Conservation (phyloP, 1,284 basidiomycete species). For the Porphyrellus sp. region DNA sequence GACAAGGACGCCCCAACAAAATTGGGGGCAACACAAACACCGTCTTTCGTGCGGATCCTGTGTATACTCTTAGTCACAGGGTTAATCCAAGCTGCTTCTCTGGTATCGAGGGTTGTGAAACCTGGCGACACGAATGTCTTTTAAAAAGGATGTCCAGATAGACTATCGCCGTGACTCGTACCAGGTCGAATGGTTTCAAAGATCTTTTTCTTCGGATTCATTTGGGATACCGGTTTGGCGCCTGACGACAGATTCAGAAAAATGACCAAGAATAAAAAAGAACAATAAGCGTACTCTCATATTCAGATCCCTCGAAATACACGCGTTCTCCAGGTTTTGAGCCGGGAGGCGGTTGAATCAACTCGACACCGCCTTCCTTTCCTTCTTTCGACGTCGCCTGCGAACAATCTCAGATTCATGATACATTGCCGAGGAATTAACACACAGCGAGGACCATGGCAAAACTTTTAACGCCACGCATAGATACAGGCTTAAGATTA, state of each 20-base stretch:
- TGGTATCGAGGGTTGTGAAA: slow-evolving; percentile 83
- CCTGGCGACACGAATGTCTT: slow-evolving; percentile 39
- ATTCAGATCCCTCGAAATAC: slow-evolving; percentile 88
- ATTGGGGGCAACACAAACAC: slow-evolving; percentile 77
- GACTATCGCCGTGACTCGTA: slow-evolving; percentile 26
- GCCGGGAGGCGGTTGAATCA: slow-evolving; percentile 83
- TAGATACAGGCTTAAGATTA: slow-evolving; percentile 92
- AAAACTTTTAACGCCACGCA: slow-evolving; percentile 95
- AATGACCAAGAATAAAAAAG: neutral
- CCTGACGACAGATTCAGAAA: slow-evolving; percentile 40
- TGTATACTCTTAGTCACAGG: slow-evolving; percentile 79
- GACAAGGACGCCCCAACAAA: slow-evolving; percentile 86
- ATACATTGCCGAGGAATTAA: slow-evolving; percentile 1
- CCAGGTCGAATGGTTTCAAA: slow-evolving; percentile 93
- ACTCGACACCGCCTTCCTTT: slow-evolving; percentile 87
- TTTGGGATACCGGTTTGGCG: slow-evolving; percentile 69
- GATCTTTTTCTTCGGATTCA: slow-evolving; percentile 97
- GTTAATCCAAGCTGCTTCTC: slow-evolving; percentile 90
- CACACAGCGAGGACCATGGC: slow-evolving; percentile 93
- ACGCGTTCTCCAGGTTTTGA: slow-evolving; percentile 88
- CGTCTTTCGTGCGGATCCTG: slow-evolving; percentile 82
- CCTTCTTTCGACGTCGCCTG: slow-evolving; percentile 87
- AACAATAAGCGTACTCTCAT: slow-evolving; percentile 52
- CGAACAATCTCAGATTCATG: neutral
- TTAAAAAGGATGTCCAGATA: slow-evolving; percentile 4